Evolutionary conservation across 164 flowering plant genomes (phyloP).

Genomic region (Kingdonia uniflora): DNA sequence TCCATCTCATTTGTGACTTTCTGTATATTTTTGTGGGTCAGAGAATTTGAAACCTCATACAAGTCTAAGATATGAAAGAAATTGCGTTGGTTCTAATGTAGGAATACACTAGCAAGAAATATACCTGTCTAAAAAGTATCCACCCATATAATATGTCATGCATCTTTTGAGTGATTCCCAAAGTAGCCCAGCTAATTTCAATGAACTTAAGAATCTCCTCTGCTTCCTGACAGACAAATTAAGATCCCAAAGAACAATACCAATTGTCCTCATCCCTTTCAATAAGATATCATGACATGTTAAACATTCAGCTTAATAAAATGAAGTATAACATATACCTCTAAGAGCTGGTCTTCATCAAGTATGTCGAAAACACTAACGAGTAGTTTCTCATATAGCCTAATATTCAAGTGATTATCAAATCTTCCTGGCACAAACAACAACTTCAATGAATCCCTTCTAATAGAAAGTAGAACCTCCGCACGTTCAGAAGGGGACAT

Average conservation of each 20-base stretch:
- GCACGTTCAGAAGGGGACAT: slow-evolving; percentile 40
- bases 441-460: slow-evolving; percentile 28
- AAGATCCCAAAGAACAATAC: slow-evolving; percentile 6
- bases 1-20: too few species aligned
- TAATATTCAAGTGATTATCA: slow-evolving; percentile 57
- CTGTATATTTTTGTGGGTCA: too few species aligned
- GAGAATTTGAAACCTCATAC: too few species aligned
- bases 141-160: slow-evolving; percentile 61
- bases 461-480: slow-evolving; percentile 38
- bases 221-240: slow-evolving; percentile 40
- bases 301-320: not conserved
- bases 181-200: slow-evolving; percentile 58
- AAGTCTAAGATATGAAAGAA: not conserved
- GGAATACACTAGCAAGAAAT: not conserved
- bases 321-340: slow-evolving; percentile 26
- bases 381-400: slow-evolving; percentile 64
- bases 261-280: not conserved
- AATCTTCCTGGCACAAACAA: slow-evolving; percentile 38
- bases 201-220: slow-evolving; percentile 41
- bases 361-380: slow-evolving; percentile 59
- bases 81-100: not conserved
- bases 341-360: slow-evolving; percentile 62
- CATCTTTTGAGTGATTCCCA: slow-evolving; percentile 63
- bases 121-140: slow-evolving; percentile 80
- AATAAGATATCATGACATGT: not conserved